phyloP scores from a whole-genome alignment of 352 stramenopile genomes.

The Globisporangium irregulare region DNA sequence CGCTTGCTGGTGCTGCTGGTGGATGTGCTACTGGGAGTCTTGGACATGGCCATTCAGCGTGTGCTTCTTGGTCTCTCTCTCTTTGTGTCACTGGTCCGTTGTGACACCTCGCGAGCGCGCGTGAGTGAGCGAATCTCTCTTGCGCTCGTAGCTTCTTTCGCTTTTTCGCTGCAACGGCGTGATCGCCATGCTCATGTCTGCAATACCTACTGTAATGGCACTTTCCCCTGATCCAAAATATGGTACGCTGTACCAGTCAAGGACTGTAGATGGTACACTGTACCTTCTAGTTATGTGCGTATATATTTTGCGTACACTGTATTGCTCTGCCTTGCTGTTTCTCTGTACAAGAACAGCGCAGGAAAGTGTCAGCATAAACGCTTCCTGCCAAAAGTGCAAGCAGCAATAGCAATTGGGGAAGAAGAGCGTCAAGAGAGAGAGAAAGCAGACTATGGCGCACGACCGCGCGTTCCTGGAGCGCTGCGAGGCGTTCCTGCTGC shows the following conservation, averaged over 20 bases:
- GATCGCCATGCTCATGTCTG: not conserved
- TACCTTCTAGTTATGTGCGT: not conserved
- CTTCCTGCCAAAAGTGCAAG: conserved; percentile 8
- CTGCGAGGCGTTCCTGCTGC: conserved; percentile 68
- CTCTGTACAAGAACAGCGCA: not conserved
- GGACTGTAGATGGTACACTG: not conserved
- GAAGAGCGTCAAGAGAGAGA: not conserved
- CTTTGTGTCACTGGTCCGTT: not conserved
- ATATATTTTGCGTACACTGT: not conserved
- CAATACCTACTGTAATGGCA: not conserved
- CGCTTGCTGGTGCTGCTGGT: not conserved
- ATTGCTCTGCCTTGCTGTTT: not conserved
- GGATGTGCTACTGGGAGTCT: not conserved
- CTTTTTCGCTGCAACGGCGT: conserved; percentile 4
- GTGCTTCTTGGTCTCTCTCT: not conserved
- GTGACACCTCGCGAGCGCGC: not conserved
- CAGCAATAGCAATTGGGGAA: not conserved
- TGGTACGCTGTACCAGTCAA: not conserved
- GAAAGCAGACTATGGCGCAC: conserved; percentile 19
- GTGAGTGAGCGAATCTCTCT: not conserved
- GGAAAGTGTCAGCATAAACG: conserved; percentile 12
- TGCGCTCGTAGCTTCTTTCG: not conserved
- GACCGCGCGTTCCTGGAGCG: conserved; percentile 43
- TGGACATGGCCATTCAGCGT: not conserved
- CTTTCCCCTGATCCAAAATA: not conserved